Conservation (phyloP, 306 rosid species). For the Sicyos baderoa region DNA sequence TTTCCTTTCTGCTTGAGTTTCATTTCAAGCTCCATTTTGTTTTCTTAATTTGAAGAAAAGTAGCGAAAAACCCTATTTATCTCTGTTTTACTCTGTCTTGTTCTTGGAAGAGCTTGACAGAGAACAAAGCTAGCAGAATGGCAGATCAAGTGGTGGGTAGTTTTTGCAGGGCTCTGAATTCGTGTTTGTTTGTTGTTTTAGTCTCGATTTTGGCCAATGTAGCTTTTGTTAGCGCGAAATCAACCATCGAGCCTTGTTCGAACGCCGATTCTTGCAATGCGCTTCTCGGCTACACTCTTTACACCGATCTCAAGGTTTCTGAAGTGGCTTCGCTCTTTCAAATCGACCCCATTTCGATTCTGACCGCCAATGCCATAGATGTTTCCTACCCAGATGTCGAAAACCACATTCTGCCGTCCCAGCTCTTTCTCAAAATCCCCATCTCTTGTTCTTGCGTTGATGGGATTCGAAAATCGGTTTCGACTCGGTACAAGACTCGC, state of each 20-base stretch:
- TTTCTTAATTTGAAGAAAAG: not conserved
- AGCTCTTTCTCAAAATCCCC: conserved; percentile 75
- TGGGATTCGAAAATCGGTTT: conserved; percentile 79
- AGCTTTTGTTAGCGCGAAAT: conserved; percentile 42
- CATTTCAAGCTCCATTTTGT: not conserved
- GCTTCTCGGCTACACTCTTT: conserved; percentile 74
- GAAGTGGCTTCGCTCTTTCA: conserved; percentile 87
- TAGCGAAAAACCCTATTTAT: not conserved
- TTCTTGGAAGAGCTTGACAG: not conserved
- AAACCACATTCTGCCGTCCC: conserved; percentile 82
- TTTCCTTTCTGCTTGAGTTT: not conserved
- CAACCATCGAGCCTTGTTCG: conserved; percentile 94
- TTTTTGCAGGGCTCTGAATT: conserved; percentile 9
- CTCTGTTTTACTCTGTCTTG: not conserved
- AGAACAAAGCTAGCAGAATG: conserved; percentile 25
- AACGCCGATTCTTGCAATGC: conserved; percentile 84
- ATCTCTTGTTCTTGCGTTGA: conserved; percentile 75
- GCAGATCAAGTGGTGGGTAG: conserved; percentile 22
- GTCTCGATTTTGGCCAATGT: conserved; percentile 23
- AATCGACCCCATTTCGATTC: conserved; percentile 72
- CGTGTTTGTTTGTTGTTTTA: conserved; percentile 21
- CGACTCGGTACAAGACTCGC: conserved; percentile 69
- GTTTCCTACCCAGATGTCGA: conserved; percentile 90
- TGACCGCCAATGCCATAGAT: conserved; percentile 85
- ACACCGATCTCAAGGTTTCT: conserved; percentile 91